phyloP scores from a whole-genome alignment of 1,284 basidiomycete species.

The Kwoniella shivajii region DNA sequence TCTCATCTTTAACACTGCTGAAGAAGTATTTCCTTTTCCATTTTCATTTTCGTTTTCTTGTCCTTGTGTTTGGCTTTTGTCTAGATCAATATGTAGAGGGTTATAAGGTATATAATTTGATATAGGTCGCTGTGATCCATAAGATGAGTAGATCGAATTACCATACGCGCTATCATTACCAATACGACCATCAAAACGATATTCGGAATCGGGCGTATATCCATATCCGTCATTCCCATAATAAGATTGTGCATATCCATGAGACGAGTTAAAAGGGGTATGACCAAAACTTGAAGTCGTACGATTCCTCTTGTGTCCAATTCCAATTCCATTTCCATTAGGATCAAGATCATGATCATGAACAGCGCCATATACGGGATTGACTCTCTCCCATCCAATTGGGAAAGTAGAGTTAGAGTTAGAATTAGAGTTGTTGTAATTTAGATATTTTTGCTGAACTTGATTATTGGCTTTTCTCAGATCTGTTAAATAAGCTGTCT shows the following conservation, averaged over 20 bases:
- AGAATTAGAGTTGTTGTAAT: no score
- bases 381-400: not conserved
- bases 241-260: not conserved
- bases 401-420: not conserved
- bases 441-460: no score
- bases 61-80: no score
- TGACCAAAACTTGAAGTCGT: constrained; percentile 12
- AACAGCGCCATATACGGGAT: no score
- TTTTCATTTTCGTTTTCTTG: not conserved
- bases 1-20: no score
- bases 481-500: constrained; percentile 20
- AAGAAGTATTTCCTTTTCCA: no score
- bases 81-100: not conserved
- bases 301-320: not conserved
- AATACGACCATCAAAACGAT: no score
- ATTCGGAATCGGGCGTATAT: no score
- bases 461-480: constrained; percentile 2
- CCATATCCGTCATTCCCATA: no score
- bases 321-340: not conserved
- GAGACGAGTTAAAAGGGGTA: constrained; percentile 3
- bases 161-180: no score
- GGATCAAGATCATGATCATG: not conserved
- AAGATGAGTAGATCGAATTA: no score
- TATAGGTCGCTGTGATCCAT: not conserved
- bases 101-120: constrained; percentile 1